A percentile compares a stretch with the other conserved stretches of the same genome.
Conservation (phyloP, 1,284 basidiomycete genomes). For the Pseudozyma sp. region DNA sequence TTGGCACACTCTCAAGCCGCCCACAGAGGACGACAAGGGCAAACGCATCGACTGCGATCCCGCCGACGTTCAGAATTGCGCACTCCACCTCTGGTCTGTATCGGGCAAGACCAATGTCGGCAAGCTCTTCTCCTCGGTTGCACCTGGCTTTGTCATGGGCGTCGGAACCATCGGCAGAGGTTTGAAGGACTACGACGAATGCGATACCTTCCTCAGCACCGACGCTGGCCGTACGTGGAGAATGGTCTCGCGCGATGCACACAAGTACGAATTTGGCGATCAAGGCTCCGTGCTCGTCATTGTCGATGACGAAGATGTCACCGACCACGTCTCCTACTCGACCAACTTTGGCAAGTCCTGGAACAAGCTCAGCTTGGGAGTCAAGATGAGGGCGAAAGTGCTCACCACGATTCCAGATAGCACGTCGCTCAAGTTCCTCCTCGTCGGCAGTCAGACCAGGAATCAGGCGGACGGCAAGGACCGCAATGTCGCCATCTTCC, state of each 20-base stretch:
- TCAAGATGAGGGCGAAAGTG: constrained; percentile 78
- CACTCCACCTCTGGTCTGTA: constrained; percentile 90
- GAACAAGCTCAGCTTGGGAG: constrained; percentile 78
- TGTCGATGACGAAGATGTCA: constrained; percentile 86
- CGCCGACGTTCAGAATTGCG: constrained; percentile 75
- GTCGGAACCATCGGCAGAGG: constrained; percentile 85
- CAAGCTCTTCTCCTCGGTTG: constrained; percentile 90
- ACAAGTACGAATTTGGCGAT: constrained; percentile 97
- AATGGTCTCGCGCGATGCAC: constrained; percentile 81
- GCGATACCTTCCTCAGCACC: constrained; percentile 90
- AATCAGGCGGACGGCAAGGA: constrained; percentile 74
- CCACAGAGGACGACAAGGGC: constrained; percentile 75
- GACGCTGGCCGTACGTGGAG: constrained; percentile 89
- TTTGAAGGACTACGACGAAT: constrained; percentile 83
- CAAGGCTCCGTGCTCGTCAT: constrained; percentile 83
- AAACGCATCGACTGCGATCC: constrained; percentile 76
- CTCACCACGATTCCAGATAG: constrained; percentile 91
- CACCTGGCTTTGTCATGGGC: constrained; percentile 93
- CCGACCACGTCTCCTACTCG: constrained; percentile 82
- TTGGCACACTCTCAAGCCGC: constrained; percentile 81
- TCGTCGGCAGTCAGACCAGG: constrained; percentile 82
- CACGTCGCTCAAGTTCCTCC: constrained; percentile 88
- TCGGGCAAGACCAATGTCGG: constrained; percentile 92
- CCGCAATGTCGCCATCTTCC: constrained; percentile 79
- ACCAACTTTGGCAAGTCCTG: constrained; percentile 85